Evolutionary conservation across 192 early-diverging fungal genomes (phyloP).

Genomic region (Haplosporangium gracile): DNA sequence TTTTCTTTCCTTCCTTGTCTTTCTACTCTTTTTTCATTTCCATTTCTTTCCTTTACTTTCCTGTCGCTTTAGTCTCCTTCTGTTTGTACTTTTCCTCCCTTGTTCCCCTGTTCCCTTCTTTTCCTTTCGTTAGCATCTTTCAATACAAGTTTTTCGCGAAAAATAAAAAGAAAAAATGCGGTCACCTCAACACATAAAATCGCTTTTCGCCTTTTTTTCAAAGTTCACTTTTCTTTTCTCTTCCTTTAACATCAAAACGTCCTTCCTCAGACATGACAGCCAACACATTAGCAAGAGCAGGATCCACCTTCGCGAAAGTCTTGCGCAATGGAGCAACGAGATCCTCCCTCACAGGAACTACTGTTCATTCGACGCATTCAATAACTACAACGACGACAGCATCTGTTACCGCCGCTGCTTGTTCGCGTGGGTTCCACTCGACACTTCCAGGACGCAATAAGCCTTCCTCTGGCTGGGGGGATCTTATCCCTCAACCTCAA

Average conservation of each 20-base stretch:
- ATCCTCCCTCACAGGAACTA: background rate
- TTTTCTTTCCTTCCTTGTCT: background rate
- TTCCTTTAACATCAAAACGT: background rate
- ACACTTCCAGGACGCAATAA: conserved; percentile 11
- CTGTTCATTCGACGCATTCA: background rate
- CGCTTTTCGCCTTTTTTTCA: no score
- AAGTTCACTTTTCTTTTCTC: background rate
- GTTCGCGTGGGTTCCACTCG: conserved; percentile 22
- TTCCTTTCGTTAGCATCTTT: background rate
- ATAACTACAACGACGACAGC: background rate
- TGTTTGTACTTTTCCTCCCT: background rate
- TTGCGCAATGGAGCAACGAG: background rate
- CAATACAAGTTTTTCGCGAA: no score
- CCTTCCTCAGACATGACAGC: background rate
- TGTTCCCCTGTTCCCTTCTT: background rate
- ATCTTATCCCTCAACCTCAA: conserved; percentile 36
- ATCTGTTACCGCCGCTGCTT: background rate
- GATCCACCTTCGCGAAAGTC: background rate
- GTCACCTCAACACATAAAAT: no score
- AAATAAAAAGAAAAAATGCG: no score
- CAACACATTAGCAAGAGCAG: conserved; percentile 11
- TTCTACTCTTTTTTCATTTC: background rate
- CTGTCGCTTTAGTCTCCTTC: background rate
- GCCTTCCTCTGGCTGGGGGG: conserved; percentile 36
- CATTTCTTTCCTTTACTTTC: background rate